Evolutionary conservation across 139 green algal genomes (phyloP), one percentile per base, ranked within the genome.

Genomic region (Picochlorum sp.): DNA sequence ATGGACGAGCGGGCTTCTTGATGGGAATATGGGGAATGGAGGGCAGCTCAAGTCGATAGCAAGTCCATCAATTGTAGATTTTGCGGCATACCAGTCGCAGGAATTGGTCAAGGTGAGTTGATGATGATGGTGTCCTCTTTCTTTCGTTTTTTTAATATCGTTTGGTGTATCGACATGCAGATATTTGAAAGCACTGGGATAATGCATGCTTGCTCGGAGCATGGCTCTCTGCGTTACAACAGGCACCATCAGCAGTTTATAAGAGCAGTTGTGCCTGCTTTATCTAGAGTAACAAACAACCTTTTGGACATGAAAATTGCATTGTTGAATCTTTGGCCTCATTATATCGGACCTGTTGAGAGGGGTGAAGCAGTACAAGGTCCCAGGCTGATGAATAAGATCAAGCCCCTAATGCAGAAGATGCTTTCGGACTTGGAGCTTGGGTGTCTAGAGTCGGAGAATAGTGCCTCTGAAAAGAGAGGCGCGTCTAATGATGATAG

Each of bases 1-100:
- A 2, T 76, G 70, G 70, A 55, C 31, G 20, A 59, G 31, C n/a
- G 53, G 35, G 10, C 5, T 80, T 72, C 56, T 47, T n/a, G 10
- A 47, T n/a, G 1, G 39, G 39, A 12, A 47, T 3, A 47, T n/a
- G 39, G 39, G 12, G 39, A 47, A 22, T 26, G 39, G 22, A 47
- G 20, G 39, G 22, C 18, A 47, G 39, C n/a, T n/a, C n/a, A n/a
- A n/a, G n/a, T n/a, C n/a, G n/a, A n/a, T n/a, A n/a, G n/a, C n/a
- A n/a, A n/a, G n/a, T n/a, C n/a, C n/a, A n/a, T n/a, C n/a, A n/a
- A n/a, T n/a, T n/a, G n/a, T n/a, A n/a, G n/a, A n/a, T n/a, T n/a
- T n/a, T n/a, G n/a, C n/a, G n/a, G n/a, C n/a, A n/a, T n/a, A n/a
- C n/a, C n/a, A n/a, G n/a, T n/a, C n/a, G n/a, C n/a, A n/a, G n/a